Evolutionary conservation across 108 stramenopile species (phyloP).

Genomic region (Hondaea fermentalgiana): DNA sequence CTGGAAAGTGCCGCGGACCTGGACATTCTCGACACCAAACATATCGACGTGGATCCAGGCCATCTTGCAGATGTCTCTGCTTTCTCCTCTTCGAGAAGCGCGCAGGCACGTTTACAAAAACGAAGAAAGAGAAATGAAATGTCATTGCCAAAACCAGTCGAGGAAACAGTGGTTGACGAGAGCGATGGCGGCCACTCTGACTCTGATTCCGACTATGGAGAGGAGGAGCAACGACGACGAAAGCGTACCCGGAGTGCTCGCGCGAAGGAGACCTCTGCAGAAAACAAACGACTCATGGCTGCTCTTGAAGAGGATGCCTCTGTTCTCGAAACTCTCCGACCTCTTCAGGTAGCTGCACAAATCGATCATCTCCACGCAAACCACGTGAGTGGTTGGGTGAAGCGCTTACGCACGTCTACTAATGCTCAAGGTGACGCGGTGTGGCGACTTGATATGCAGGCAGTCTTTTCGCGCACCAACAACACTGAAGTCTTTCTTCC

Average conservation of each 20-base stretch:
- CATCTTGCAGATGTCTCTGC: no score
- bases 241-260: not conserved
- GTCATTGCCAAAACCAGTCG: no score
- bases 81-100: no score
- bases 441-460: not conserved
- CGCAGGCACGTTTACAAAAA: no score
- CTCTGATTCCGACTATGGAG: not conserved
- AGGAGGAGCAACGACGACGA: not conserved
- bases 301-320: not conserved
- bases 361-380: not conserved
- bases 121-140: no score
- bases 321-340: not conserved
- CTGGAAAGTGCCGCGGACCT: no score
- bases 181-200: not conserved
- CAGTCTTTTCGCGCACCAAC: not conserved
- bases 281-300: not conserved
- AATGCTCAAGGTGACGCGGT: not conserved
- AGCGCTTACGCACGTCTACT: not conserved
- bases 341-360: not conserved
- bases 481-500: not conserved
- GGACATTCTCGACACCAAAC: no score
- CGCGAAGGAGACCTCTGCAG: not conserved
- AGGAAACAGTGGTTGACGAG: no score
- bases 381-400: not conserved
- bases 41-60: no score